These are phyloP conservation scores for Colletotrichum falcatum DNA, from an alignment of 2,329 filamentous ascomycete genomes.

Conservation along the genomic window DNA sequence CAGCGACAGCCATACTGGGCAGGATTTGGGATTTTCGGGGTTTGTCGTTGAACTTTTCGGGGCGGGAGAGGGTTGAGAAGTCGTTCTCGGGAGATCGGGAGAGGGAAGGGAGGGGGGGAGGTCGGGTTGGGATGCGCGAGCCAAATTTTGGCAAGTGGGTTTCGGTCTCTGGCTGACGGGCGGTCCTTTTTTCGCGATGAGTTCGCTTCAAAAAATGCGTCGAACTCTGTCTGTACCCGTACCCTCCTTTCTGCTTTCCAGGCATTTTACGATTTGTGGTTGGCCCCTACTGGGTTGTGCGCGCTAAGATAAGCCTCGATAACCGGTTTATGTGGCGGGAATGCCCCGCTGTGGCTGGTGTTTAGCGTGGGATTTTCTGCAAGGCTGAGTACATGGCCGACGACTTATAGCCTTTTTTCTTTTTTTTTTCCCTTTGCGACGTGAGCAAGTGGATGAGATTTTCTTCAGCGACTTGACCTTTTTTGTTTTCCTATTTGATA, in stretches of 20 bases:
- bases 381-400: conserved; percentile 35
- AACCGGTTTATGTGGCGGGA: conserved; percentile 43
- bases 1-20: conserved; percentile 79
- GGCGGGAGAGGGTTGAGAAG: conserved; percentile 38
- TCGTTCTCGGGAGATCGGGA: conserved; percentile 41
- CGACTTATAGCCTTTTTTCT: conserved; percentile 43
- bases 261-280: conserved; percentile 59
- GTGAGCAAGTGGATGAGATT: conserved; percentile 12
- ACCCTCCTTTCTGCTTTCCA: conserved; percentile 49
- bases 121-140: conserved; percentile 30
- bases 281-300: conserved; percentile 62
- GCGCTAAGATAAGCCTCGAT: conserved; percentile 61
- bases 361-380: conserved; percentile 41
- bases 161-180: conserved; percentile 27
- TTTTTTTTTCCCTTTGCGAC: background rate
- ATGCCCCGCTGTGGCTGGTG: conserved; percentile 43
- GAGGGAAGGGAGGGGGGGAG: conserved; percentile 36
- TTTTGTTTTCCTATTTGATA: background rate
- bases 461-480: background rate
- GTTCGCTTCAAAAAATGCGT: conserved; percentile 27
- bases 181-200: conserved; percentile 30
- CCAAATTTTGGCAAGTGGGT: conserved; percentile 44
- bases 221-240: conserved; percentile 39
- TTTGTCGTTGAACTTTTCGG: conserved; percentile 19
- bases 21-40: conserved; percentile 42